These are phyloP conservation scores for Schwanniomyces pseudopolymorphus DNA, from an alignment of 805 yeast genomes.

Conservation along the genomic window DNA sequence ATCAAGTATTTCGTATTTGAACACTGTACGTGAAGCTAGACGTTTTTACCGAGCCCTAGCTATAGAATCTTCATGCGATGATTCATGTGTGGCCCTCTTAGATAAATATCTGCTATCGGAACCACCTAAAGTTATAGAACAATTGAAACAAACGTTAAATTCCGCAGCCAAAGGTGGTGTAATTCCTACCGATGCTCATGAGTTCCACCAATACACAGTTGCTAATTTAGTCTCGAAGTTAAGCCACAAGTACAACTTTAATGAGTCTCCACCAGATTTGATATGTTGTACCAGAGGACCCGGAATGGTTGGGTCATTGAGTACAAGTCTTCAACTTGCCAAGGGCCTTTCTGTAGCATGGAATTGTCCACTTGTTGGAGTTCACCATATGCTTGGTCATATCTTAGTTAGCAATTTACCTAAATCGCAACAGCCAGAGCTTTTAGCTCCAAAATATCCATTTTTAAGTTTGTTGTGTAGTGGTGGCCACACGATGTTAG, in stretches of 20 bases:
- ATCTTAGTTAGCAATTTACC: constrained; percentile 50
- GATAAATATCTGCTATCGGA: constrained; percentile 41
- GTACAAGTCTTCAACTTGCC: constrained; percentile 80
- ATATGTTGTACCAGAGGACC: constrained; percentile 95
- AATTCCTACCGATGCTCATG: constrained; percentile 79
- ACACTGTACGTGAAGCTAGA: not conserved
- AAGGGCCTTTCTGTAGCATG: constrained; percentile 83
- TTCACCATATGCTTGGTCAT: constrained; percentile 96
- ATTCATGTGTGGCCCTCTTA: constrained; percentile 82
- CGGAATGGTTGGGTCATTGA: constrained; percentile 88
- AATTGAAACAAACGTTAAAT: constrained; percentile 64
- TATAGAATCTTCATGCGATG: constrained; percentile 93
- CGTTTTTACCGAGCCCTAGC: constrained; percentile 69
- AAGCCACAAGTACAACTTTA: constrained; percentile 34
- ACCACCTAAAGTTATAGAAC: constrained; percentile 54
- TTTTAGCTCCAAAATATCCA: constrained; percentile 54
- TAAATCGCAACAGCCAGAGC: constrained; percentile 45
- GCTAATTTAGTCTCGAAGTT: constrained; percentile 51
- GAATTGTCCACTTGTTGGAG: constrained; percentile 78
- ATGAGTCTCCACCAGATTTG: constrained; percentile 55
- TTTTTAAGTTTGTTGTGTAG: constrained; percentile 77
- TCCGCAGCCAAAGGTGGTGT: constrained; percentile 77
- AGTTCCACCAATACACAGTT: constrained; percentile 66
- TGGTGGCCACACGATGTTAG: constrained; percentile 95
- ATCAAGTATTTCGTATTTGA: not conserved